A percentile compares a stretch with the other conserved stretches of the same genome.
These are phyloP conservation scores for Camelina hispida DNA, from an alignment of 345 rosid species.

Conservation along the genomic window DNA sequence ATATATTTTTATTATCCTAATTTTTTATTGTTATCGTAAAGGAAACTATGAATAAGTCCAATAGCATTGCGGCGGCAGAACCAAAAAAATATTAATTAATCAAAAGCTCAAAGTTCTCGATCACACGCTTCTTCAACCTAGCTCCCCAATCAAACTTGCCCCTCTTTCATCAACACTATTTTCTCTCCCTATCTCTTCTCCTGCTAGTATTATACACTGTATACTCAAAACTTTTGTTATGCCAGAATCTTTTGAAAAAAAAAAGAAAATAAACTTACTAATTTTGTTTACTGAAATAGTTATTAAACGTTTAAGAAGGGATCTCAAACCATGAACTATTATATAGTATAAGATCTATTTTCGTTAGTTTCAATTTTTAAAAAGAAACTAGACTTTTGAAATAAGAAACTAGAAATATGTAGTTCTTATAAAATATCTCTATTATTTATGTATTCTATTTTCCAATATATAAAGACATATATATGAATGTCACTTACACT, in stretches of 20 bases:
- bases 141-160: slow-evolving; percentile 38
- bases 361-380: no score
- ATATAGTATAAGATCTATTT: no score
- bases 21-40: slow-evolving; percentile 11
- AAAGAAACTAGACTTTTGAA: no score
- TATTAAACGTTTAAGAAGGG: no score
- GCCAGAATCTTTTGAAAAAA: no score
- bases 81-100: background rate
- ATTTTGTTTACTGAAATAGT: no score
- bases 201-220: no score
- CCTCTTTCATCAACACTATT: slow-evolving; percentile 29
- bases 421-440: background rate
- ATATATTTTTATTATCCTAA: background rate
- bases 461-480: background rate
- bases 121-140: slow-evolving; percentile 46
- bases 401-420: background rate
- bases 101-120: slow-evolving; percentile 39
- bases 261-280: no score
- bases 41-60: slow-evolving; percentile 21
- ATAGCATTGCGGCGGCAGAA: slow-evolving; percentile 39
- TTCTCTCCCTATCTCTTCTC: background rate
- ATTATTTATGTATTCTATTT: background rate
- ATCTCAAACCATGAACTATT: no score
- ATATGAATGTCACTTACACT: slow-evolving; percentile 16
- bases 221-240: no score